phyloP scores from a whole-genome alignment of 495 filamentous ascomycete genomes.

The Emericellopsis terricola region DNA sequence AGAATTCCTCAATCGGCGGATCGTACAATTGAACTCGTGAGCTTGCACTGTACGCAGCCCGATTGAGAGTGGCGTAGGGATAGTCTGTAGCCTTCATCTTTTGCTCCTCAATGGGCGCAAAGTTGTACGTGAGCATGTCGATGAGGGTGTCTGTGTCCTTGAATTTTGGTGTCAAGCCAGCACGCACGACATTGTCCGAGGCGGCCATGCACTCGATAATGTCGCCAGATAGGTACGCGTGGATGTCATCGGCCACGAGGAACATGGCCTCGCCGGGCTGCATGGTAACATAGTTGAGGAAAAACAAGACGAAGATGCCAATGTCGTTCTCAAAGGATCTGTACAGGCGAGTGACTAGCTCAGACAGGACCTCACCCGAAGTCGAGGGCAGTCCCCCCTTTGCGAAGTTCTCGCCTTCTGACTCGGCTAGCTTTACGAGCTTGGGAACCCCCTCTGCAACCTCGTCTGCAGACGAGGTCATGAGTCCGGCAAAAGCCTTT shows the following conservation, averaged over 20 bases:
- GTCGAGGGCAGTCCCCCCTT: constrained; percentile 40
- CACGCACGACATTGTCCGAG: constrained; percentile 93
- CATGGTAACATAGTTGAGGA: constrained; percentile 33
- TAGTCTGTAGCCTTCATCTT: constrained; percentile 79
- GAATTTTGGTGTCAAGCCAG: constrained; percentile 95
- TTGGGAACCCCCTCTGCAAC: constrained; percentile 44
- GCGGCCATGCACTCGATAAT: constrained; percentile 99
- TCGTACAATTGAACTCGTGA: constrained; percentile 64
- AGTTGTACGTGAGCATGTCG: constrained; percentile 82
- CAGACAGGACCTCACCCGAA: constrained; percentile 49
- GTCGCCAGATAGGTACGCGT: constrained; percentile 89
- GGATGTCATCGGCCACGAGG: constrained; percentile 87
- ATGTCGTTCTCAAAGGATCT: constrained; percentile 26
- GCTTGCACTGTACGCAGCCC: constrained; percentile 53
- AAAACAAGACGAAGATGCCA: constrained; percentile 27
- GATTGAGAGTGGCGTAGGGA: constrained; percentile 64
- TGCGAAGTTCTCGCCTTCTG: constrained; percentile 41
- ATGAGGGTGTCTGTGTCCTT: constrained; percentile 90
- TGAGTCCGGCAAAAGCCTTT: constrained; percentile 53
- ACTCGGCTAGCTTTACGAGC: constrained; percentile 53
- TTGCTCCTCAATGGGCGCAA: constrained; percentile 83
- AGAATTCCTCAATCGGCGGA: constrained; percentile 93
- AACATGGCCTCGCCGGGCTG: constrained; percentile 88
- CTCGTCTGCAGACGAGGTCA: constrained; percentile 51
- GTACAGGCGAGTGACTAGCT: constrained; percentile 58